These are phyloP conservation scores for Misopates orontium DNA, from an alignment of 257 asterid genomes.

Conservation along the genomic window DNA sequence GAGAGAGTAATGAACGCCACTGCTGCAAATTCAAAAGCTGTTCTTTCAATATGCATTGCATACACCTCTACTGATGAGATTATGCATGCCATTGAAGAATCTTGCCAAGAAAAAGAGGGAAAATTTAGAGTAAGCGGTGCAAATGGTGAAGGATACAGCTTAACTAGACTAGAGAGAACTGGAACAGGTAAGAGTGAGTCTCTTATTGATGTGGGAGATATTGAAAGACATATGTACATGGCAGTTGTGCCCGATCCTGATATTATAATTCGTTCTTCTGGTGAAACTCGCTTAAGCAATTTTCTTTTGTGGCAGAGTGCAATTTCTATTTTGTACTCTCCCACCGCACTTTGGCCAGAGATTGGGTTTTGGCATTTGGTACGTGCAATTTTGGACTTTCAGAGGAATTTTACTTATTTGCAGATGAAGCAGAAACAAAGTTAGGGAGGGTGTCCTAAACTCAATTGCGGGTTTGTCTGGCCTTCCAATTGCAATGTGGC, in stretches of 20 bases:
- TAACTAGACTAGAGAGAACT: slow-evolving; percentile 20
- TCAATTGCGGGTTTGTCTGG: too few species aligned
- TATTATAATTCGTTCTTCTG: slow-evolving; percentile 70
- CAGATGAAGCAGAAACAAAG: slow-evolving; percentile 46
- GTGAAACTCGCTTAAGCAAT: slow-evolving; percentile 82
- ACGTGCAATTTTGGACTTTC: slow-evolving; percentile 58
- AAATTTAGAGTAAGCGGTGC: slow-evolving; percentile 26
- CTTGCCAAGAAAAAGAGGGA: slow-evolving; percentile 45
- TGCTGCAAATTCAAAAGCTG: slow-evolving; percentile 48
- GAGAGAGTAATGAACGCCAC: slow-evolving; percentile 72
- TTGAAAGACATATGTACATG: slow-evolving; percentile 69
- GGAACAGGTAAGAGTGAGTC: slow-evolving; percentile 28
- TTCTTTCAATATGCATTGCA: slow-evolving; percentile 70
- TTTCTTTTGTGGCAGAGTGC: slow-evolving; percentile 89
- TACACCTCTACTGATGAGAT: slow-evolving; percentile 82
- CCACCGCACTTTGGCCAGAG: slow-evolving; percentile 72
- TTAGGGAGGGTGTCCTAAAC: not conserved
- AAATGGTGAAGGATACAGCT: too few species aligned
- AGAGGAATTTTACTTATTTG: slow-evolving; percentile 47
- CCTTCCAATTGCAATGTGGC: too few species aligned
- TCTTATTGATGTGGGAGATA: slow-evolving; percentile 37
- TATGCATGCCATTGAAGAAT: slow-evolving; percentile 54
- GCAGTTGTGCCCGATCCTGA: slow-evolving; percentile 73
- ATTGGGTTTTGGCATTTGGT: slow-evolving; percentile 70
- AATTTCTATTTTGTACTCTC: slow-evolving; percentile 59